Evolutionary conservation across 2,329 filamentous ascomycete genomes (phyloP).

Genomic region (Alternaria burnsii): DNA sequence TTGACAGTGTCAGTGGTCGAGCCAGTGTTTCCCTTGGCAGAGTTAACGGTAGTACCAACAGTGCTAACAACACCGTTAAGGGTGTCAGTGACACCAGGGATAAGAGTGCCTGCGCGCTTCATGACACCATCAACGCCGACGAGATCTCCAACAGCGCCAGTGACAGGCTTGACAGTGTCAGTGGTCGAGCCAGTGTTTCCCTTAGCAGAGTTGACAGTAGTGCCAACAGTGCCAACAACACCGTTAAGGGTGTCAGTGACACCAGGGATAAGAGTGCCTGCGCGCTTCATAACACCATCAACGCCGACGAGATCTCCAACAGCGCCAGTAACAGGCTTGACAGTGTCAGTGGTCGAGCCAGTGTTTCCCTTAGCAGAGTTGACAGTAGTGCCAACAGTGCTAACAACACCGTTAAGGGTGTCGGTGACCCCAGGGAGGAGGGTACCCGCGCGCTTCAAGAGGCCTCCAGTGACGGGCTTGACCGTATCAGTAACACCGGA

Average conservation of each 20-base stretch:
- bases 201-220: neutral
- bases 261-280: too few relatives aligned
- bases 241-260: neutral
- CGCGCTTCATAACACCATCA: too few relatives aligned
- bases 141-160: neutral
- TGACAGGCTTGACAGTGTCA: neutral
- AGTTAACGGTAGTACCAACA: neutral
- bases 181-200: neutral
- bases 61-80: neutral
- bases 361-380: neutral
- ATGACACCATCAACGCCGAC: too few relatives aligned
- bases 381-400: neutral
- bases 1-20: neutral
- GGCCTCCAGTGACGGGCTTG: slow-evolving; percentile 1
- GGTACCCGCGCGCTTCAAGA: too few relatives aligned
- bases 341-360: neutral
- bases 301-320: too few relatives aligned
- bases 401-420: neutral
- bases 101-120: too few relatives aligned
- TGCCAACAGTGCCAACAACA: neutral
- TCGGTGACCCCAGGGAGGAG: too few relatives aligned
- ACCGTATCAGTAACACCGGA: neutral
- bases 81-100: too few relatives aligned
- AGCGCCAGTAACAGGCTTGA: neutral
- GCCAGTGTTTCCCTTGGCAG: neutral